Evolutionary conservation across 768 basidiomycete species (phyloP).

Genomic region (Rhodotorula graminis): DNA sequence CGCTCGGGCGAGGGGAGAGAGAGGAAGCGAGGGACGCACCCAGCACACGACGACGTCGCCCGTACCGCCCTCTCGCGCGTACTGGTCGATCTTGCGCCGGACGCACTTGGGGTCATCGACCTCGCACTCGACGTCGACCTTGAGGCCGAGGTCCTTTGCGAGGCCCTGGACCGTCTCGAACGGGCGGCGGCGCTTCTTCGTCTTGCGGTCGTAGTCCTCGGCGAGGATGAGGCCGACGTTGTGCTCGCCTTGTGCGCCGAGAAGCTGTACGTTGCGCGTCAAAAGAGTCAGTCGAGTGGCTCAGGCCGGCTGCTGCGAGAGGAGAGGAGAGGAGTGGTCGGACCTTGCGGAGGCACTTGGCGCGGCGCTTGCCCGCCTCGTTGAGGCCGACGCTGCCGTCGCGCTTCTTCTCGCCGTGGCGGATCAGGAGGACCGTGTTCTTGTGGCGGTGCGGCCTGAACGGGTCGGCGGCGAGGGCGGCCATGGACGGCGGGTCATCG

Average conservation of each 20-base stretch:
- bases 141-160: conserved; percentile 27
- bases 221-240: conserved; percentile 36
- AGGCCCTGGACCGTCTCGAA: conserved; percentile 34
- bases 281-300: neutral
- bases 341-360: conserved; percentile 33
- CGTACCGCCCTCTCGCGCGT: conserved; percentile 15
- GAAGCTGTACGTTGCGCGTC: neutral
- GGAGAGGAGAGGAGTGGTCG: neutral
- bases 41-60: conserved; percentile 36
- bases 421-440: conserved; percentile 32
- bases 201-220: conserved; percentile 24
- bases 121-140: conserved; percentile 30
- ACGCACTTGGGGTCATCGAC: conserved; percentile 35
- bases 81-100: conserved; percentile 5
- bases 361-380: conserved; percentile 27
- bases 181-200: conserved; percentile 15
- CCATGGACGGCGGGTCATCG: neutral
- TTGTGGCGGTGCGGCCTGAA: conserved; percentile 3
- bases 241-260: conserved; percentile 8
- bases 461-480: neutral
- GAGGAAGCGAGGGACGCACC: conserved; percentile 10
- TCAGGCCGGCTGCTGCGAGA: too few relatives aligned
- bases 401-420: conserved; percentile 37
- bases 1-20: neutral
- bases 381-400: conserved; percentile 13